These are phyloP conservation scores for Caryocar brasiliense DNA, from an alignment of 441 rosid genomes.

Conservation along the genomic window DNA sequence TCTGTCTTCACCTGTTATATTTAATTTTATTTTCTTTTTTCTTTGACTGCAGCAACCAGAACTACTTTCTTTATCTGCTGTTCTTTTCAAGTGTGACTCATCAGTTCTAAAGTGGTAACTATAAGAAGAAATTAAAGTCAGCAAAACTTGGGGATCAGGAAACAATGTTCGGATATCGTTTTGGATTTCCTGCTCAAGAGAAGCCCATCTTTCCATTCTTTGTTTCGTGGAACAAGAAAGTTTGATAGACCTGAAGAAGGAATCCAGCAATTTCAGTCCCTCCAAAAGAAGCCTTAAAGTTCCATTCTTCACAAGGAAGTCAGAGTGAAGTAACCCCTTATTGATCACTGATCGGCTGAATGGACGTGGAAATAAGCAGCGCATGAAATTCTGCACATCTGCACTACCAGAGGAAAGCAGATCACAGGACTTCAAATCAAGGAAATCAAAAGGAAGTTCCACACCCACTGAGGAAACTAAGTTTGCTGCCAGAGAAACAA, in stretches of 20 bases:
- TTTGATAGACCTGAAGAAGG: conserved; percentile 40
- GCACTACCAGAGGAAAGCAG: conserved; percentile 31
- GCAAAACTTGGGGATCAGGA: conserved; percentile 78
- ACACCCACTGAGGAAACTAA: conserved; percentile 51
- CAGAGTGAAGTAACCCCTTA: conserved; percentile 82
- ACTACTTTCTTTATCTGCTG: conserved; percentile 26
- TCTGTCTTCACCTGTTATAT: conserved; percentile 25
- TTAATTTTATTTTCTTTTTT: conserved; percentile 40
- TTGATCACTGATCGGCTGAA: conserved; percentile 64
- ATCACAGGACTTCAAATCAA: conserved; percentile 29
- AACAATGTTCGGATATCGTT: conserved; percentile 57
- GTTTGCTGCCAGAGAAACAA: conserved; percentile 72
- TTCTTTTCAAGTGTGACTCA: conserved; percentile 40
- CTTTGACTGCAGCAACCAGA: conserved; percentile 16
- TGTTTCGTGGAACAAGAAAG: conserved; percentile 22
- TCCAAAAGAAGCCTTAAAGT: conserved; percentile 78
- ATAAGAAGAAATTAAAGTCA: conserved; percentile 49
- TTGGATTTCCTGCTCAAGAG: conserved; percentile 50
- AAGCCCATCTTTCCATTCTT: conserved; percentile 30
- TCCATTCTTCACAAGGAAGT: conserved; percentile 73
- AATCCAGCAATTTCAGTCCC: conserved; percentile 56
- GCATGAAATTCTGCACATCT: conserved; percentile 53
- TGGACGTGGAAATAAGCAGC: conserved; percentile 63
- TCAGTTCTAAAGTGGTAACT: conserved; percentile 21
- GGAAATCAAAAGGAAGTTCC: conserved; percentile 50